Evolutionary conservation across 208 protist genomes (phyloP).

Genomic region (Trypanosoma cruzi): DNA sequence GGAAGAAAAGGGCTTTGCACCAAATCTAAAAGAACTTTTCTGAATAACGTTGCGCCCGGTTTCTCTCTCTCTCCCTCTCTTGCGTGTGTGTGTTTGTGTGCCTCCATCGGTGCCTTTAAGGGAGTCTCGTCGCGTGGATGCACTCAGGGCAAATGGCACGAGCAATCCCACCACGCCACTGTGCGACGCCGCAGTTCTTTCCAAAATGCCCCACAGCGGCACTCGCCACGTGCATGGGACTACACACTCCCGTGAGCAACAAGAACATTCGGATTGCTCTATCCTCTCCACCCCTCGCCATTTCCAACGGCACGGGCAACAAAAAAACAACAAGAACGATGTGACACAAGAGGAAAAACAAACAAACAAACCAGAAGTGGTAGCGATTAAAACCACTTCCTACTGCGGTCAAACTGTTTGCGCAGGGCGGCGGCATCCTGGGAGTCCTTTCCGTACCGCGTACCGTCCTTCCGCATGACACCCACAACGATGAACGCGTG

Average conservation of each 20-base stretch:
- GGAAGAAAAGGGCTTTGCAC: background rate
- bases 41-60: background rate
- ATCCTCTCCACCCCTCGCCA: too few relatives aligned
- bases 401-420: slow-evolving; percentile 89
- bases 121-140: too few relatives aligned
- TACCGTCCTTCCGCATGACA: slow-evolving; percentile 86
- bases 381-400: slow-evolving; percentile 73
- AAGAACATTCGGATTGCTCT: too few relatives aligned
- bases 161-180: too few relatives aligned
- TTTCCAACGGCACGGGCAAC: background rate
- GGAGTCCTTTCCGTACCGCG: slow-evolving; percentile 88
- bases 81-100: background rate
- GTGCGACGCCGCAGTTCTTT: too few relatives aligned
- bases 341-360: background rate
- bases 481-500: slow-evolving; percentile 89
- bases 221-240: too few relatives aligned
- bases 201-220: too few relatives aligned
- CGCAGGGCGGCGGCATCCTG: slow-evolving; percentile 87
- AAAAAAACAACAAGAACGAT: background rate
- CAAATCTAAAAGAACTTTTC: background rate
- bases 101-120: too few relatives aligned
- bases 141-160: too few relatives aligned
- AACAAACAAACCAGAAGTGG: too few relatives aligned
- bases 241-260: too few relatives aligned
- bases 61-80: background rate